Conservation (phyloP, 108 stramenopile genomes). For the Cyclotella distinguenda region DNA sequence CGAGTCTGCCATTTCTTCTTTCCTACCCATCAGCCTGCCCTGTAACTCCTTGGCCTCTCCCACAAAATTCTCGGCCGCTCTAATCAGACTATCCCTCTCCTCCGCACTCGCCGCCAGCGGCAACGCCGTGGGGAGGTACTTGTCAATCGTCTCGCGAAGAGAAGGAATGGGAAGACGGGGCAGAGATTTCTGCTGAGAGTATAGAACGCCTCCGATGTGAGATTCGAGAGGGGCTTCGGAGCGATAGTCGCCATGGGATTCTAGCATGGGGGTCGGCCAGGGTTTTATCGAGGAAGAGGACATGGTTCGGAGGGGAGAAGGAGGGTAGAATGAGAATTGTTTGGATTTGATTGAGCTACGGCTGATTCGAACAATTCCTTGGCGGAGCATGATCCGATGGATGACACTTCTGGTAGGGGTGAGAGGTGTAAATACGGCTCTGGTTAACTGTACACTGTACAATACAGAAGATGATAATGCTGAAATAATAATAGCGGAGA, state of each 20-base stretch:
- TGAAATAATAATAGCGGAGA: too few species aligned
- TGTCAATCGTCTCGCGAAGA: slow-evolving; percentile 63
- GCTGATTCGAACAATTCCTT: background rate
- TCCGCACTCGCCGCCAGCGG: slow-evolving; percentile 61
- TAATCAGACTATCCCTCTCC: slow-evolving; percentile 51
- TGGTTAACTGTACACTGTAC: too few species aligned
- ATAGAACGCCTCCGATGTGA: slow-evolving; percentile 65
- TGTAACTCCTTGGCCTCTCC: slow-evolving; percentile 61
- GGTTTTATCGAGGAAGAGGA: slow-evolving; percentile 33
- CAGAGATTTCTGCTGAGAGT: slow-evolving; percentile 56
- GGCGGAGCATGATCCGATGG: slow-evolving; percentile 8
- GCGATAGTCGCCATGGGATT: slow-evolving; percentile 74
- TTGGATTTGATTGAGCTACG: background rate
- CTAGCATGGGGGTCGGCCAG: slow-evolving; percentile 62
- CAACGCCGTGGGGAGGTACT: slow-evolving; percentile 68
- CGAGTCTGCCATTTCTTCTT: slow-evolving; percentile 54
- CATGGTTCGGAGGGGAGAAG: slow-evolving; percentile 19
- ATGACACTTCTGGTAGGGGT: too few species aligned
- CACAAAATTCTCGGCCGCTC: slow-evolving; percentile 59
- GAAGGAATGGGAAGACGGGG: slow-evolving; percentile 74
- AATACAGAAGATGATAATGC: too few species aligned
- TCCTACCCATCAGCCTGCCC: slow-evolving; percentile 55
- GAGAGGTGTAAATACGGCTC: too few species aligned
- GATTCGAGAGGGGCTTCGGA: slow-evolving; percentile 67
- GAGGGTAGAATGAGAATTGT: slow-evolving; percentile 1